Evolutionary conservation across 805 yeast species (phyloP).

Genomic region (Saccharomycopsis babjevae): DNA sequence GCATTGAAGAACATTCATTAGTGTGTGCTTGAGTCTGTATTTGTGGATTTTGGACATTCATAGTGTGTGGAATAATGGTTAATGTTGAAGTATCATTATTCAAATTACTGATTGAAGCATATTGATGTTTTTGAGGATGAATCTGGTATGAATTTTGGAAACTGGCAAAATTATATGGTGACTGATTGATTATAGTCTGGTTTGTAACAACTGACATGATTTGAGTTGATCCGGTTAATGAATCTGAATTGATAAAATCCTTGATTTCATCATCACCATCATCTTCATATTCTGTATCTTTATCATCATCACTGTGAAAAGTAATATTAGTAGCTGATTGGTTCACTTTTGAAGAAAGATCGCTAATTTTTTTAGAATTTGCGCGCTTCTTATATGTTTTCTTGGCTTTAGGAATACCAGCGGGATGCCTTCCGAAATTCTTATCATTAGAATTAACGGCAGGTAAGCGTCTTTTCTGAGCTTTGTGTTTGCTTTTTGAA

Average conservation of each 20-base stretch:
- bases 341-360: background rate
- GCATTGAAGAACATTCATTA: background rate
- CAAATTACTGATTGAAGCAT: background rate
- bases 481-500: background rate
- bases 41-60: background rate
- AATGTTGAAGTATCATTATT: background rate
- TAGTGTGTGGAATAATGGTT: background rate
- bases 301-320: background rate
- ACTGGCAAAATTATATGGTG: background rate
- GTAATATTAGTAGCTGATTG: background rate
- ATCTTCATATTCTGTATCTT: background rate
- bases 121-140: background rate
- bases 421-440: too few relatives aligned
- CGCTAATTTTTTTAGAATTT: background rate
- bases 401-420: background rate
- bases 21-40: background rate
- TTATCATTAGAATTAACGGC: too few relatives aligned
- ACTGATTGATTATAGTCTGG: background rate
- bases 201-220: background rate
- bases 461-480: too few relatives aligned
- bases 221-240: background rate
- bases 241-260: background rate
- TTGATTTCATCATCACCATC: background rate
- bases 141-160: background rate
- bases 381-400: background rate